phyloP scores from a whole-genome alignment of 202 grass and related monocot species.

The Elaeis oleifera region DNA sequence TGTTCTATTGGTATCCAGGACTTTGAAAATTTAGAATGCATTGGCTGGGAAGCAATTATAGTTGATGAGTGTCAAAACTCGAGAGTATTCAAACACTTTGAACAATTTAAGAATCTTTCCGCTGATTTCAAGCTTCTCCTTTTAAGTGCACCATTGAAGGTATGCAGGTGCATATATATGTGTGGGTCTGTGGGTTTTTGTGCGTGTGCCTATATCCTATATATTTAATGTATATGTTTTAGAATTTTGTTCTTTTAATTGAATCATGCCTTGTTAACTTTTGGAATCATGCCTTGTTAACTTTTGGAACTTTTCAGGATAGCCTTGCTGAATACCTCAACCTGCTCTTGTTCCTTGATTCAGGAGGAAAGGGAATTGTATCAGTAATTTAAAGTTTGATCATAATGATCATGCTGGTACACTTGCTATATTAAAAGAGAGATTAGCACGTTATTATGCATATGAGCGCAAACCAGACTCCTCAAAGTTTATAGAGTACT shows the following conservation, averaged over 20 bases:
- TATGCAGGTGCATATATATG: constrained; percentile 3
- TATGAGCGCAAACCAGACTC: constrained; percentile 39
- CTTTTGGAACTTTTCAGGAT: constrained; percentile 43
- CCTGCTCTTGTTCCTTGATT: constrained; percentile 54
- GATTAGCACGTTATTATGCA: constrained; percentile 38
- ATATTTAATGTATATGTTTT: constrained; percentile 17
- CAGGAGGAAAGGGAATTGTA: constrained; percentile 20
- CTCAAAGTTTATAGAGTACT: constrained; percentile 57
- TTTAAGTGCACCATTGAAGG: constrained; percentile 47
- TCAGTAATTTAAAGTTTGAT: constrained; percentile 29
- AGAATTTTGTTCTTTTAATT: constrained; percentile 11
- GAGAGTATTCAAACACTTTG: constrained; percentile 33
- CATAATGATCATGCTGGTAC: constrained; percentile 22
- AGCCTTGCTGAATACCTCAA: constrained; percentile 39
- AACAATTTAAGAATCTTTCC: constrained; percentile 40
- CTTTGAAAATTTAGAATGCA: constrained; percentile 39
- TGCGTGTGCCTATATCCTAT: too few relatives aligned
- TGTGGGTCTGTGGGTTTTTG: too few relatives aligned
- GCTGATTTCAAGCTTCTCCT: constrained; percentile 59
- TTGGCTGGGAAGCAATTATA: constrained; percentile 65
- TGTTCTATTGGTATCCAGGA: constrained; percentile 37
- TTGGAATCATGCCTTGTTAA: constrained; percentile 10
- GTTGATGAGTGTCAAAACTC: constrained; percentile 53
- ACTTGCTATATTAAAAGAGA: constrained; percentile 40
- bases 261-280: constrained; percentile 21